phyloP scores from a whole-genome alignment of 2,329 filamentous ascomycete species.

The Dothidotthia symphoricarpi region DNA sequence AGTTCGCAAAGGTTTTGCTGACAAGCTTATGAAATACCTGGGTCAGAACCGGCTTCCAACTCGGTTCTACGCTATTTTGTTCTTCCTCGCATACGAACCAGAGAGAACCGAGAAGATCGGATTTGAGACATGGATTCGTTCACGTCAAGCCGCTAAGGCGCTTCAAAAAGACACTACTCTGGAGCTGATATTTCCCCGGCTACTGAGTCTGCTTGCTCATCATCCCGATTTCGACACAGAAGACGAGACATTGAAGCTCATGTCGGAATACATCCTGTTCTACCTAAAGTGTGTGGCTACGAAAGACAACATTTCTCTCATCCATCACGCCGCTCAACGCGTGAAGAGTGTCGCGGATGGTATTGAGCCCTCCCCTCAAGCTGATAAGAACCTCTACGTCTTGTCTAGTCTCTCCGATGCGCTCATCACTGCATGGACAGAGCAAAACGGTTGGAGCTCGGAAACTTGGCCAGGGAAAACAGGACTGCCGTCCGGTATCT shows the following conservation, averaged over 20 bases:
- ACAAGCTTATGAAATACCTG: conserved; percentile 87
- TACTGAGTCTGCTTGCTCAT: conserved; percentile 86
- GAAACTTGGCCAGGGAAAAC: conserved; percentile 80
- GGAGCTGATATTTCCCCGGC: conserved; percentile 76
- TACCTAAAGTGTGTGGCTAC: conserved; percentile 81
- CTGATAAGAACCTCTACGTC: conserved; percentile 75
- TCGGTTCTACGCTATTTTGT: conserved; percentile 86
- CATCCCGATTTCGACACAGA: conserved; percentile 77
- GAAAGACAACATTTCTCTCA: conserved; percentile 81
- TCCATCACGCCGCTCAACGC: conserved; percentile 88
- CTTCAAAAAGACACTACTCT: conserved; percentile 60
- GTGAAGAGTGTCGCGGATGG: conserved; percentile 87
- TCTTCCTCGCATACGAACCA: conserved; percentile 89
- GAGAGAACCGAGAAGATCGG: conserved; percentile 68
- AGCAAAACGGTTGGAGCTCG: conserved; percentile 80
- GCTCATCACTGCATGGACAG: conserved; percentile 80
- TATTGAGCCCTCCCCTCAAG: conserved; percentile 55
- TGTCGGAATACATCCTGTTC: conserved; percentile 85
- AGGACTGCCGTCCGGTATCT: conserved; percentile 76
- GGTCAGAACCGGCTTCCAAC: conserved; percentile 66
- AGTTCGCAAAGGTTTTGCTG: conserved; percentile 76
- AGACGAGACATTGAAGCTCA: conserved; percentile 70
- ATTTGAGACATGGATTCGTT: conserved; percentile 84
- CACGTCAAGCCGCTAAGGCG: conserved; percentile 67
- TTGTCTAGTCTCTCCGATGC: conserved; percentile 83